Percentiles rank a stretch among this genome's conserved stretches.
phyloP scores from a whole-genome alignment of 2,329 filamentous ascomycete species.

The Alternaria tenuissima region DNA sequence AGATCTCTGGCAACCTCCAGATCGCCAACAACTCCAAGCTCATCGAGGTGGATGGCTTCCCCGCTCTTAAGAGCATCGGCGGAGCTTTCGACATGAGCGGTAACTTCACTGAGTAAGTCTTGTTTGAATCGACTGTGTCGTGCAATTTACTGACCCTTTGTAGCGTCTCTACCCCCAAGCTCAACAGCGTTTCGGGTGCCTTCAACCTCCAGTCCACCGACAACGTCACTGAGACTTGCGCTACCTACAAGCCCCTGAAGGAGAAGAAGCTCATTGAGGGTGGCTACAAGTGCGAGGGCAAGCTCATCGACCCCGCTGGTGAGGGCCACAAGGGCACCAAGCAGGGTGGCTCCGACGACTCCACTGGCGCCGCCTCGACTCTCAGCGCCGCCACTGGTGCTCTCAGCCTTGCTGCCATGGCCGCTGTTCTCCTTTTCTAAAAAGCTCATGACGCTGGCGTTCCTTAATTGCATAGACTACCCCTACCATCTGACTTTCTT shows the following conservation, averaged over 20 bases:
- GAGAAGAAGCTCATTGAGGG: constrained; percentile 54
- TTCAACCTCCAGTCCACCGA: constrained; percentile 60
- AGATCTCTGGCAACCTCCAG: constrained; percentile 79
- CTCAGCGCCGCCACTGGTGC: constrained; percentile 53
- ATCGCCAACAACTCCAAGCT: constrained; percentile 91
- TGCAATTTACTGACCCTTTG: constrained; percentile 38
- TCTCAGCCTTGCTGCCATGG: constrained; percentile 56
- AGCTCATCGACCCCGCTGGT: constrained; percentile 48
- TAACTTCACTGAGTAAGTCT: constrained; percentile 79
- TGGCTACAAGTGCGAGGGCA: constrained; percentile 53
- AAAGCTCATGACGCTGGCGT: constrained; percentile 48
- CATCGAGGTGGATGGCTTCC: constrained; percentile 70
- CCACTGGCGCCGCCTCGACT: constrained; percentile 50
- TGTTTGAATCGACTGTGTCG: not conserved
- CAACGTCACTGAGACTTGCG: constrained; percentile 53
- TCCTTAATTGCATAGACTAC: constrained; percentile 52
- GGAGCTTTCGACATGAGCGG: constrained; percentile 88
- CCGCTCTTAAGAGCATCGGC: constrained; percentile 70
- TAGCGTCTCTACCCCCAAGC: constrained; percentile 73
- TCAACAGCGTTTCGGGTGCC: constrained; percentile 57
- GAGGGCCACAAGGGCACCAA: constrained; percentile 46
- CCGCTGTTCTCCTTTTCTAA: constrained; percentile 60
- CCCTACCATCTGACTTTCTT: constrained; percentile 43
- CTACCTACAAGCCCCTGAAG: constrained; percentile 56
- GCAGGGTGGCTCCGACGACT: constrained; percentile 30